phyloP scores from a whole-genome alignment of 2,329 filamentous ascomycete species.

The Aspergillus terreus region DNA sequence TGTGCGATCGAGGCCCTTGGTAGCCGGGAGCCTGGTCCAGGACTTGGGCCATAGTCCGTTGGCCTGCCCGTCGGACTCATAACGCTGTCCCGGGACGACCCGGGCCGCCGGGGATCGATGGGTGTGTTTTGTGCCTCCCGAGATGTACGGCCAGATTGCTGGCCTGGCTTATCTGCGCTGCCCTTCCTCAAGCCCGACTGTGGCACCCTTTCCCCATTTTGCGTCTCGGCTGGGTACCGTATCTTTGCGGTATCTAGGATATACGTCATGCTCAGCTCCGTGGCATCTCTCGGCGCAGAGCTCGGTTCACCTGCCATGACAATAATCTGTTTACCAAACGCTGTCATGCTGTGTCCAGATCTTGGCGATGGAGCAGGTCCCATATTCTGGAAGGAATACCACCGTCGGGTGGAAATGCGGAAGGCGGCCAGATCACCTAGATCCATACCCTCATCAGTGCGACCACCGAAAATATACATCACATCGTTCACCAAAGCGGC shows the following conservation, averaged over 20 bases:
- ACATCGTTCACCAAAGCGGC: conserved; percentile 92
- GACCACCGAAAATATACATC: conserved; percentile 98
- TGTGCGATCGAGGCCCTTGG: conserved; percentile 59
- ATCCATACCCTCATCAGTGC: conserved; percentile 88
- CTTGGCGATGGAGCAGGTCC: conserved; percentile 88
- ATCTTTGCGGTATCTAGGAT: conserved; percentile 94
- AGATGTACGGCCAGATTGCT: conserved; percentile 38
- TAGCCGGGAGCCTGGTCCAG: conserved; percentile 52
- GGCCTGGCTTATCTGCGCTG: conserved; percentile 43
- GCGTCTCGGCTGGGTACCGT: conserved; percentile 78
- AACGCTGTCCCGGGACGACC: conserved; percentile 44
- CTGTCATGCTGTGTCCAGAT: conserved; percentile 97
- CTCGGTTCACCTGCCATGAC: conserved; percentile 93
- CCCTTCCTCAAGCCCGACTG: conserved; percentile 39
- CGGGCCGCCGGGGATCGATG: conserved; percentile 37
- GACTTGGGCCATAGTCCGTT: conserved; percentile 26
- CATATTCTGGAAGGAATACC: conserved; percentile 99
- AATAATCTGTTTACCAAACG: conserved; percentile 86
- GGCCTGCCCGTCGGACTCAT: conserved; percentile 25
- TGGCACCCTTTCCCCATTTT: conserved; percentile 38
- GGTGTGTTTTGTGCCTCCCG: conserved; percentile 40
- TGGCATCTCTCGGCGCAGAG: conserved; percentile 73
- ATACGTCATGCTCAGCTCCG: conserved; percentile 84
- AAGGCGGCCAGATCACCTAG: conserved; percentile 89
- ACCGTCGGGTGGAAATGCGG: conserved; percentile 75